phyloP scores from a whole-genome alignment of 306 rosid genomes.

The Vachellia collinsii region DNA sequence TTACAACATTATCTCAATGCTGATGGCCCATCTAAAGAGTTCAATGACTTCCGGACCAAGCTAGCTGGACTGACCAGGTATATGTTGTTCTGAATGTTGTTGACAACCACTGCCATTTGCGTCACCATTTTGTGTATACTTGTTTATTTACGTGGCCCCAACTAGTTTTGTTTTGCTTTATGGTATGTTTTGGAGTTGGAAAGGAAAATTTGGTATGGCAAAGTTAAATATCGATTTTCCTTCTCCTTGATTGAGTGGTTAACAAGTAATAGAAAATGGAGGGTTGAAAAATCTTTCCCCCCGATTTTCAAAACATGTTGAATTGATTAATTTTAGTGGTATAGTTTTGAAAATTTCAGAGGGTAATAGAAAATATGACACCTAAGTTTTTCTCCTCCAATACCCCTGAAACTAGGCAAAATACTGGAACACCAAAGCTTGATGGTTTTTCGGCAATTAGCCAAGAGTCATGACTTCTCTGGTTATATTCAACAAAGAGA shows the following conservation, averaged over 20 bases:
- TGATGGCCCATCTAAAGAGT: slow-evolving; percentile 64
- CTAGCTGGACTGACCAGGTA: slow-evolving; percentile 81
- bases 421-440: not conserved
- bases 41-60: slow-evolving; percentile 75
- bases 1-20: slow-evolving; percentile 58
- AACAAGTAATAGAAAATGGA: not conserved
- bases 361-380: not conserved
- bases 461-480: not conserved
- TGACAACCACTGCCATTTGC: not conserved
- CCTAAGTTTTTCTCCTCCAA: not conserved
- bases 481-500: not conserved
- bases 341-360: not conserved
- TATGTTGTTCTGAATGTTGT: slow-evolving; percentile 14
- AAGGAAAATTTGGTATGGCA: not conserved
- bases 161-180: not conserved
- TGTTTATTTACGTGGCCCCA: not conserved
- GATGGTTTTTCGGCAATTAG: not conserved
- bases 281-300: not conserved
- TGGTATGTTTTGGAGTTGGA: not conserved
- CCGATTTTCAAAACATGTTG: not conserved
- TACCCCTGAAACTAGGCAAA: not conserved
- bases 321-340: not conserved
- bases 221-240: not conserved
- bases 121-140: not conserved
- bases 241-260: not conserved